Percentiles rank a stretch among this genome's conserved stretches.
phyloP scores from a whole-genome alignment of 2,329 filamentous ascomycete genomes.

The Colletotrichum sp. region DNA sequence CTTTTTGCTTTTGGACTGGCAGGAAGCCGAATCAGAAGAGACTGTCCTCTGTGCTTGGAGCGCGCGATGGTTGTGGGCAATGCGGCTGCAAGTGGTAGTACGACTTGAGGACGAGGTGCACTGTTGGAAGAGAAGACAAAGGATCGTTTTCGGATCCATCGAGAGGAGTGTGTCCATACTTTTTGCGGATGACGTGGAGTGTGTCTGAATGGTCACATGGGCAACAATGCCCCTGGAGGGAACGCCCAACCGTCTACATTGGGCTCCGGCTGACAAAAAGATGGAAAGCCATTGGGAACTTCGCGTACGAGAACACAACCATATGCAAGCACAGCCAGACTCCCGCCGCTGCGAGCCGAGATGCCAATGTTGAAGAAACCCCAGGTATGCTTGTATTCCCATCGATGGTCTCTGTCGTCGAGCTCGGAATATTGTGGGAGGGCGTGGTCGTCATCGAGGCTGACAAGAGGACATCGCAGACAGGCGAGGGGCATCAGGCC shows the following conservation, averaged over 20 bases:
- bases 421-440: neutral
- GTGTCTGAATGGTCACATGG: neutral
- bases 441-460: neutral
- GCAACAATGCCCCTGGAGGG: neutral
- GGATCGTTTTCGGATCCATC: neutral
- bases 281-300: neutral
- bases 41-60: neutral
- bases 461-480: neutral
- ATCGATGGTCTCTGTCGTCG: neutral
- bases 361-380: neutral
- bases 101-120: too few relatives aligned
- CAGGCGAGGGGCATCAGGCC: neutral
- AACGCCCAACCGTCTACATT: rapidly evolving
- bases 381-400: neutral
- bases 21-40: neutral
- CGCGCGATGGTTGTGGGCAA: neutral
- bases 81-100: too few relatives aligned
- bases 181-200: rapidly evolving
- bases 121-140: too few relatives aligned
- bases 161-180: neutral
- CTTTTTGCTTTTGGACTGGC: neutral
- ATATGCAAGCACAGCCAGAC: neutral
- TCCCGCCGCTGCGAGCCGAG: neutral
- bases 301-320: neutral
- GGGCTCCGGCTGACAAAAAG: neutral